These are phyloP conservation scores for Solanum hybrid DNA, from an alignment of 305 asterid species.

Conservation along the genomic window DNA sequence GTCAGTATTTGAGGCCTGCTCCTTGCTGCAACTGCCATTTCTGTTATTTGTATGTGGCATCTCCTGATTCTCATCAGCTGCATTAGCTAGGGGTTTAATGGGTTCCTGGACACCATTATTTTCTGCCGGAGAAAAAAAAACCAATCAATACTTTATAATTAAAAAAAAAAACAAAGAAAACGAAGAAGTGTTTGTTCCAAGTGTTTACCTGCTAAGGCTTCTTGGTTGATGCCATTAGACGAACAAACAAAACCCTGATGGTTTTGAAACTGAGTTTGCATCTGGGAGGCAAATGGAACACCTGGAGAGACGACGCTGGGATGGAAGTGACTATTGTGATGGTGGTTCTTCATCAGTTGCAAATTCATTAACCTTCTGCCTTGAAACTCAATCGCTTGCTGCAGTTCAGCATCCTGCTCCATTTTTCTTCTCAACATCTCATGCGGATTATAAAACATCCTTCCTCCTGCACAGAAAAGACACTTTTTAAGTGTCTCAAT, in stretches of 20 bases:
- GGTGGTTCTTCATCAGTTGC: constrained; percentile 12
- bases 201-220: constrained; percentile 1
- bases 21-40: neutral
- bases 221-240: neutral
- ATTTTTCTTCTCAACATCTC: constrained; percentile 13
- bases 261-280: constrained; percentile 3
- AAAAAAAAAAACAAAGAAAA: neutral
- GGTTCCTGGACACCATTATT: neutral
- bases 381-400: constrained; percentile 15
- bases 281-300: neutral
- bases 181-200: neutral
- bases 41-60: neutral
- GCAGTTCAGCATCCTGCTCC: constrained; percentile 17
- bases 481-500: neutral
- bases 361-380: constrained; percentile 17
- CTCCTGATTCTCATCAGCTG: neutral
- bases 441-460: constrained; percentile 10
- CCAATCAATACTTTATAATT: neutral
- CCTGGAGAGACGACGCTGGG: neutral
- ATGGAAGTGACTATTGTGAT: neutral
- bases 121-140: neutral
- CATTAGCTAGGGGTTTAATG: neutral
- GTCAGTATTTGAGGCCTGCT: neutral
- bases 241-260: constrained; percentile 2
- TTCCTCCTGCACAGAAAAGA: neutral